A percentile compares a stretch with the other conserved stretches of the same genome.
These are phyloP conservation scores for Psidium friedrichsthalianum DNA, from an alignment of 345 rosid genomes.

Conservation along the genomic window DNA sequence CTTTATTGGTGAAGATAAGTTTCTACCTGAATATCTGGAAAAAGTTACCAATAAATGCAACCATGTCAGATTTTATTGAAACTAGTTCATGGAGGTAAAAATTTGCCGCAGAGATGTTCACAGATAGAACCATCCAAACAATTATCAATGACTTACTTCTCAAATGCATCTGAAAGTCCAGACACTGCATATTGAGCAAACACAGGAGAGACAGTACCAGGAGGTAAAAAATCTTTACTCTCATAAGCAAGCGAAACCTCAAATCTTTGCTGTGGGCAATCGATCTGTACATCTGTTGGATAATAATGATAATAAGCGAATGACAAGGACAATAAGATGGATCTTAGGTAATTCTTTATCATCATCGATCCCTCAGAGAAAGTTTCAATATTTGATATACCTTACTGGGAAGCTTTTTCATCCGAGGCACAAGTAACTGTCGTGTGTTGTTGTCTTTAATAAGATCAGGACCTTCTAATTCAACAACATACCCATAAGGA, in stretches of 20 bases:
- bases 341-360: not conserved
- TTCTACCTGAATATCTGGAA: conserved; percentile 75
- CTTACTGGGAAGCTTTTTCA: conserved; percentile 97
- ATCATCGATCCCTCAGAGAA: not conserved
- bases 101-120: not conserved
- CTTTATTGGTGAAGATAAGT: conserved; percentile 89
- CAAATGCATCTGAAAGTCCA: conserved; percentile 67
- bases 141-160: conserved; percentile 43
- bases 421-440: conserved; percentile 73
- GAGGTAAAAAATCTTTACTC: conserved; percentile 65
- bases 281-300: conserved; percentile 77
- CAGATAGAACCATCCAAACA: not conserved
- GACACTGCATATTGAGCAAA: conserved; percentile 81
- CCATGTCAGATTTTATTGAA: not conserved
- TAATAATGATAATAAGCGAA: not conserved
- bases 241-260: conserved; percentile 83
- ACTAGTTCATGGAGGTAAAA: not conserved
- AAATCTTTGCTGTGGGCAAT: conserved; percentile 70
- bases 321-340: not conserved
- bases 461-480: conserved; percentile 69
- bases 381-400: conserved; percentile 21
- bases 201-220: conserved; percentile 49
- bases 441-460: conserved; percentile 55
- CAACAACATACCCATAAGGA: conserved; percentile 62
- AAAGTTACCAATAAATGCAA: not conserved